Evolutionary conservation across 2,329 filamentous ascomycete genomes (phyloP).

Genomic region (Pseudogymnoascus sp.): DNA sequence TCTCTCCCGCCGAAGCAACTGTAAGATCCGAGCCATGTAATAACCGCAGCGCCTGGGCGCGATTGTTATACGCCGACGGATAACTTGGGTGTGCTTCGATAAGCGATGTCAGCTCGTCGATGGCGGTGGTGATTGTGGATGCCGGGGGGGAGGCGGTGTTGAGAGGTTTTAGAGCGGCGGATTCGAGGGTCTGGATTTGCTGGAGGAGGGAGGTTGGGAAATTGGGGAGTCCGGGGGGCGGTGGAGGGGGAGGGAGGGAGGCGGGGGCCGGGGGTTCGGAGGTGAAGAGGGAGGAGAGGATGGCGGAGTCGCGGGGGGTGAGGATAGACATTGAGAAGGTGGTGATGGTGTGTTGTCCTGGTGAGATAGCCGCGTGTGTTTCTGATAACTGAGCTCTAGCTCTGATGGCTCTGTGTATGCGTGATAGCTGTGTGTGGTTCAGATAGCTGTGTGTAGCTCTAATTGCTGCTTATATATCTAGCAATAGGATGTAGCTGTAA

Average conservation of each 20-base stretch:
- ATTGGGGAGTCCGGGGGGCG: slow-evolving; percentile 40
- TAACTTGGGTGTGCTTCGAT: slow-evolving; percentile 54
- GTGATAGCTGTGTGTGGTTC: neutral
- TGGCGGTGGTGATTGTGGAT: slow-evolving; percentile 38
- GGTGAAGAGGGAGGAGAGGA: slow-evolving; percentile 23
- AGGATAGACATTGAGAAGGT: neutral
- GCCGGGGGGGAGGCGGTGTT: slow-evolving; percentile 24
- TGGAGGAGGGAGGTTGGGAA: slow-evolving; percentile 50
- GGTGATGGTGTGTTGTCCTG: no score
- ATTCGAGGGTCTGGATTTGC: slow-evolving; percentile 43
- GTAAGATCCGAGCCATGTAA: slow-evolving; percentile 50
- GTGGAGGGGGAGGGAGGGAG: slow-evolving; percentile 43
- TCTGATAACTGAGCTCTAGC: neutral
- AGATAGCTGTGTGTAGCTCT: neutral
- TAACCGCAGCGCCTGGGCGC: slow-evolving; percentile 57
- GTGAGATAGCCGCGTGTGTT: neutral
- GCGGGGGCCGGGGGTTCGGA: slow-evolving; percentile 47
- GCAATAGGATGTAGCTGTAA: neutral
- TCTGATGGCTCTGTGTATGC: neutral
- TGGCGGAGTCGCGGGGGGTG: slow-evolving; percentile 29
- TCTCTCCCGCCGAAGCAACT: slow-evolving; percentile 35
- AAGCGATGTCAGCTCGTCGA: slow-evolving; percentile 43
- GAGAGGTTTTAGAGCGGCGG: slow-evolving; percentile 27
- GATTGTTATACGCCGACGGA: slow-evolving; percentile 66
- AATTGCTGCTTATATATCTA: neutral